Evolutionary conservation across 1,139 yeast species (phyloP).

Genomic region (Eremothecium sinecaudum): DNA sequence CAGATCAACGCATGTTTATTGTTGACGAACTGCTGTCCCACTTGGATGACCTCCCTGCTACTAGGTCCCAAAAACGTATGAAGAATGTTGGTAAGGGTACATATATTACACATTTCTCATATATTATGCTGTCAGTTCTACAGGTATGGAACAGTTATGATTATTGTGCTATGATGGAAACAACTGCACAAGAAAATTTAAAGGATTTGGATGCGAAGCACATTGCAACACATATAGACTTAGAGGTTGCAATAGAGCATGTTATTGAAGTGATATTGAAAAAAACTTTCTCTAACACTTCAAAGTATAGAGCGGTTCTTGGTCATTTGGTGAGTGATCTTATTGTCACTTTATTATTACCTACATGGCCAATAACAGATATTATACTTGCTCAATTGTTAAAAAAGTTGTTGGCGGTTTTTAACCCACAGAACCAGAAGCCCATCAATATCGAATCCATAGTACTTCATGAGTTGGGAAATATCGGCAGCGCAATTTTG

Average conservation of each 20-base stretch:
- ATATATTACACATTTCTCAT: conserved; percentile 22
- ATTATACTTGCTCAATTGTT: conserved; percentile 38
- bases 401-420: conserved; percentile 34
- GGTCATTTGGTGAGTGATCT: conserved; percentile 52
- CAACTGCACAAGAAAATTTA: conserved; percentile 4
- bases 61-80: conserved; percentile 29
- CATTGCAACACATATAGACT: conserved; percentile 4
- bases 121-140: conserved; percentile 21
- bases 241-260: conserved; percentile 25
- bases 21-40: conserved; percentile 50
- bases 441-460: conserved; percentile 39
- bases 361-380: conserved; percentile 58
- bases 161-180: conserved; percentile 5
- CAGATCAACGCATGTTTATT: conserved; percentile 49
- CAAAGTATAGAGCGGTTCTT: conserved; percentile 36
- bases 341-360: conserved; percentile 37
- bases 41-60: conserved; percentile 40
- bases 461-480: conserved; percentile 47
- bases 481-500: conserved; percentile 43
- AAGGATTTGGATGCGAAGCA: conserved; percentile 9
- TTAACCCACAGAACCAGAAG: conserved; percentile 30
- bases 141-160: conserved; percentile 17
- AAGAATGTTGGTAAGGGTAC: conserved; percentile 13
- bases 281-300: conserved; percentile 35
- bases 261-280: conserved; percentile 37